Conservation (phyloP, 768 basidiomycete species). For the Phlegmacium glaucopus region DNA sequence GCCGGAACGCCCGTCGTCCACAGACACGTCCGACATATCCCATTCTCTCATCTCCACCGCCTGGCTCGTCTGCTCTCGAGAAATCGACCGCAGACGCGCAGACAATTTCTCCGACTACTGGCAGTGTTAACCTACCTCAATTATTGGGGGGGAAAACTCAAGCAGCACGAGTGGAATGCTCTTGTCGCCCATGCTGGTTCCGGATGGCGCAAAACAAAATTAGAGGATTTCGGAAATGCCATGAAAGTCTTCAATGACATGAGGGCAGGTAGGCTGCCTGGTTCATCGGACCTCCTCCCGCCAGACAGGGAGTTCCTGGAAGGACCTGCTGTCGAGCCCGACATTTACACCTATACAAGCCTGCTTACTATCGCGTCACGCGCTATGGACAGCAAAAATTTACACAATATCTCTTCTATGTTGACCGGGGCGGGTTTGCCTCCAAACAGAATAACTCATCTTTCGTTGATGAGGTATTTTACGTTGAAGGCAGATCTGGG, state of each 20-base stretch:
- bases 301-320: slow-evolving; percentile 3
- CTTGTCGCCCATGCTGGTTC: slow-evolving; percentile 66
- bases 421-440: slow-evolving; percentile 49
- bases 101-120: slow-evolving; percentile 61
- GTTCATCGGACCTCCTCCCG: slow-evolving; percentile 20
- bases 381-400: slow-evolving; percentile 35
- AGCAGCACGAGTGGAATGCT: slow-evolving; percentile 74
- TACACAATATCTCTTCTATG: slow-evolving; percentile 53
- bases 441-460: slow-evolving; percentile 61
- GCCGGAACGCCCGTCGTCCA: slow-evolving; percentile 16
- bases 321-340: slow-evolving; percentile 39
- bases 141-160: slow-evolving; percentile 48
- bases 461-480: slow-evolving; percentile 58
- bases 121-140: slow-evolving; percentile 61
- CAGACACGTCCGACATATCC: slow-evolving; percentile 25
- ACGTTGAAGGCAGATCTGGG: slow-evolving; percentile 41
- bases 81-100: slow-evolving; percentile 53
- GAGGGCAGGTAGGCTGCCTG: slow-evolving; percentile 42
- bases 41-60: slow-evolving; percentile 53
- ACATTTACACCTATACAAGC: slow-evolving; percentile 68
- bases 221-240: slow-evolving; percentile 57
- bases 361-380: slow-evolving; percentile 62
- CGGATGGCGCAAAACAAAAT: slow-evolving; percentile 56
- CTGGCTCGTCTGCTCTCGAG: slow-evolving; percentile 57
- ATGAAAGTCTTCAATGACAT: slow-evolving; percentile 62